Evolutionary conservation across 371 early-diverging fungal genomes (phyloP), one percentile per base, ranked within the genome.

Genomic region (Dinochytrium kinnereticum): DNA sequence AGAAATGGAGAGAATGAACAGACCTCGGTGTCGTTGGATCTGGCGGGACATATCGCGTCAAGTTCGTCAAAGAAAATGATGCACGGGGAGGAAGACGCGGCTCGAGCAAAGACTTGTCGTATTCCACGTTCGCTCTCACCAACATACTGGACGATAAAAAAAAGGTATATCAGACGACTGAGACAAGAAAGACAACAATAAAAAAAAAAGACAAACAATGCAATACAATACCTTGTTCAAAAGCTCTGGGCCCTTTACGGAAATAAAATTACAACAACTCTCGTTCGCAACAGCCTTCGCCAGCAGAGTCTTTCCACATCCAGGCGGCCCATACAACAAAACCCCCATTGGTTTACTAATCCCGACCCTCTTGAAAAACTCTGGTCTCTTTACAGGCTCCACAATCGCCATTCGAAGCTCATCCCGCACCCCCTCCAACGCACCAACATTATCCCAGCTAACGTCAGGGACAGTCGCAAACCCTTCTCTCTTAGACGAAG

Each of bases 51-150:
- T 37, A 99, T 85, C 0, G 99, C 99, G 82, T 99, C 99, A 49
- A 99, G 87, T 84, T 99, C 99, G 80, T 99, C 99, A 86, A 99
- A 99, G 79, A 99, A 98, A 50, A 99, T 94, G 19, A 99, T 93
- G 77, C 97, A 99, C 49, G 98, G 99, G 28, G 92, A 89, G 2
- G 93, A 97, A 38, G 96, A 92, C 69, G 96, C 90, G 10, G 99
- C 99, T 39, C 97, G 89, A 1, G 94, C 90, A 89, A 99, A 99
- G 28, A 99, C 96, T 78, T 95, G 94, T 57, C 99, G 92, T 26
- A 99, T 91, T 21, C 96, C 95, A 49, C 97, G 90, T 84, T 99
- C 99, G 84, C 96, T 96, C 79, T 99, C 99, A 72, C 99, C 99
- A 0, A 99, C 99, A 79, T 98, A 99, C 90, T 87, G 44, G 13